Percentiles rank a stretch among this genome's conserved stretches.
Evolutionary conservation across 140 eudicot species (phyloP).

Genomic region (Stevia rebaudiana): DNA sequence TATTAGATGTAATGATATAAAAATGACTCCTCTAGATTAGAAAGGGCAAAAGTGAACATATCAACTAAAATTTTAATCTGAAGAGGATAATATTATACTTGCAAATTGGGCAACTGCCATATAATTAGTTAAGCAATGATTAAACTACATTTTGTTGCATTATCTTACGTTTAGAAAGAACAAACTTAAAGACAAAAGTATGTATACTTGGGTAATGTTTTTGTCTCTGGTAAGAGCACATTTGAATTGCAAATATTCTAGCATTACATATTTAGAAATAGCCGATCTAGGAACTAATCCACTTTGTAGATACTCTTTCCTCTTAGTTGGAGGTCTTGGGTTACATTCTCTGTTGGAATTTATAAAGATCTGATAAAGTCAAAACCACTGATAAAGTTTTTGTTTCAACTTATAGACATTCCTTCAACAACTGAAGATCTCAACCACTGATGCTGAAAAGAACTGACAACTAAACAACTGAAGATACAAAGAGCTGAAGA

Average conservation of each 20-base stretch:
- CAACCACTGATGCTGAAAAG: no score
- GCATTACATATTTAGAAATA: background rate
- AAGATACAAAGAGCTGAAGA: no score
- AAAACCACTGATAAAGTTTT: no score
- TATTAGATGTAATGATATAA: background rate
- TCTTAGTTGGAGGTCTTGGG: no score
- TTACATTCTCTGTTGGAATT: no score
- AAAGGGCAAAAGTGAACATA: conserved; percentile 19
- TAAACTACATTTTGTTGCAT: background rate
- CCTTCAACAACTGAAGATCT: no score
- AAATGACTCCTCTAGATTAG: conserved; percentile 23
- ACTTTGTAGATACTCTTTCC: no score
- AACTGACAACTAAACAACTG: no score
- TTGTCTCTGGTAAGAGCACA: conserved; percentile 2
- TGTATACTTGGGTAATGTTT: background rate
- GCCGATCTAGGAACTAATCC: background rate
- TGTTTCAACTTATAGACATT: no score
- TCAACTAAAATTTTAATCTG: background rate
- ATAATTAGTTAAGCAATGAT: background rate
- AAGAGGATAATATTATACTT: conserved; percentile 11
- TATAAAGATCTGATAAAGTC: no score
- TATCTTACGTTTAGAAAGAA: conserved; percentile 1
- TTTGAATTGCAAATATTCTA: conserved; percentile 6
- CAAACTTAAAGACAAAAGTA: conserved; percentile 9
- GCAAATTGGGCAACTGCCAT: conserved; percentile 18